Evolutionary conservation across 371 early-diverging fungal species (phyloP).

Genomic region (Haplosporangium sp.): DNA sequence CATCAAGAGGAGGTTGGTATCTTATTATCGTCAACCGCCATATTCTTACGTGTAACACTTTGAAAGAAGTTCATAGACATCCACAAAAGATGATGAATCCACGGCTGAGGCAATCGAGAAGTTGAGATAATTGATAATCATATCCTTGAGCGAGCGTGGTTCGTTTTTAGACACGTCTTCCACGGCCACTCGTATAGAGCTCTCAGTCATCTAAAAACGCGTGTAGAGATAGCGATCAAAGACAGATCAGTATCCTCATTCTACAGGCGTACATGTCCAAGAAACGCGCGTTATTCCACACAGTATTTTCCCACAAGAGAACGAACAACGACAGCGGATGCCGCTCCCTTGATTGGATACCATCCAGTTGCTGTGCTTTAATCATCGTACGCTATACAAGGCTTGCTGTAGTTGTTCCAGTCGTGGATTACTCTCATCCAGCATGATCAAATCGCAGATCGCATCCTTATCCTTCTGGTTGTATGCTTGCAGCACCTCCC

Average conservation of each 20-base stretch:
- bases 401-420: conserved; percentile 14
- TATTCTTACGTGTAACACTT: conserved; percentile 33
- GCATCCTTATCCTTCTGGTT: conserved; percentile 18
- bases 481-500: conserved; percentile 18
- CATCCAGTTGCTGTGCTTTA: no score
- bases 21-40: neutral
- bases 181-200: conserved; percentile 24
- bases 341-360: no score
- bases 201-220: conserved; percentile 32
- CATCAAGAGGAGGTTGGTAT: no score
- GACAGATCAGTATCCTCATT: no score
- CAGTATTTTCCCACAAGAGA: no score
- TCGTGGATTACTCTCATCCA: conserved; percentile 12
- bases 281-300: neutral
- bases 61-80: conserved; percentile 35
- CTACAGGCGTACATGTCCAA: neutral
- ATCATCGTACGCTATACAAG: conserved; percentile 26
- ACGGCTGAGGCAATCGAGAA: conserved; percentile 35
- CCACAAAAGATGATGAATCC: conserved; percentile 16
- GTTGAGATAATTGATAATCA: conserved; percentile 32
- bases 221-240: neutral
- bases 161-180: conserved; percentile 13
- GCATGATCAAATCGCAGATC: conserved; percentile 25
- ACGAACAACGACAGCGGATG: no score
- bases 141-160: conserved; percentile 17